Percentiles rank a stretch among this genome's conserved stretches.
Evolutionary conservation across 345 rosid species (phyloP).

Genomic region (Rhodamnia argentea): DNA sequence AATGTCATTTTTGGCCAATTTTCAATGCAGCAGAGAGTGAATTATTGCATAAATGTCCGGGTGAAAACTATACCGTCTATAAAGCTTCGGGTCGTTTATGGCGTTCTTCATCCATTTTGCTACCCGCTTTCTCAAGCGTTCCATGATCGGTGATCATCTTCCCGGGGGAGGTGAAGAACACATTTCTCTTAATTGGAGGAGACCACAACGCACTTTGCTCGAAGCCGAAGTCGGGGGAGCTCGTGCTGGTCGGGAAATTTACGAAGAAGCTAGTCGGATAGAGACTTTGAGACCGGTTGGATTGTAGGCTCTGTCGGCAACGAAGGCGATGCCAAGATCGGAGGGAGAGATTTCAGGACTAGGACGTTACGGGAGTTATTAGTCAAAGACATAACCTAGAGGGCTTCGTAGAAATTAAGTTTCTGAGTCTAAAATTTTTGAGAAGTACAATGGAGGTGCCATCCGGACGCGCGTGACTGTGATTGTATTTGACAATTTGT

Average conservation of each 20-base stretch:
- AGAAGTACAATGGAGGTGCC: background rate
- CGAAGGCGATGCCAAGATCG: conserved; percentile 29
- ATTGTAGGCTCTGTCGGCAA: background rate
- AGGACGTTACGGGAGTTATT: background rate
- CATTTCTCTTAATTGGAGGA: background rate
- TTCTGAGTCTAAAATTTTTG: background rate
- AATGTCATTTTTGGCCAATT: background rate
- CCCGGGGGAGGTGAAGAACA: background rate
- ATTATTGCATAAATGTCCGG: background rate
- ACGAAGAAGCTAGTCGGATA: background rate
- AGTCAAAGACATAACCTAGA: background rate
- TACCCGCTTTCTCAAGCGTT: background rate
- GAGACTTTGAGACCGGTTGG: background rate
- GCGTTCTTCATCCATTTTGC: background rate
- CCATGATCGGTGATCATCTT: background rate
- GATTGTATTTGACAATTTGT: background rate
- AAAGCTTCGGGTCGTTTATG: background rate
- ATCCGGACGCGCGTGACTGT: background rate
- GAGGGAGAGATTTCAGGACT: conserved; percentile 30
- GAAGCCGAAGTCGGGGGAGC: background rate
- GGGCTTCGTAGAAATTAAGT: background rate
- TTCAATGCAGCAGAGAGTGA: too few relatives aligned
- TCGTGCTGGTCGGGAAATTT: background rate
- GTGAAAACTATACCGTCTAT: background rate
- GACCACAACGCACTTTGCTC: background rate